Percentiles rank a stretch among this genome's conserved stretches.
Conservation (phyloP, 192 early-diverging fungal genomes). For the Linnemannia schmuckeri region DNA sequence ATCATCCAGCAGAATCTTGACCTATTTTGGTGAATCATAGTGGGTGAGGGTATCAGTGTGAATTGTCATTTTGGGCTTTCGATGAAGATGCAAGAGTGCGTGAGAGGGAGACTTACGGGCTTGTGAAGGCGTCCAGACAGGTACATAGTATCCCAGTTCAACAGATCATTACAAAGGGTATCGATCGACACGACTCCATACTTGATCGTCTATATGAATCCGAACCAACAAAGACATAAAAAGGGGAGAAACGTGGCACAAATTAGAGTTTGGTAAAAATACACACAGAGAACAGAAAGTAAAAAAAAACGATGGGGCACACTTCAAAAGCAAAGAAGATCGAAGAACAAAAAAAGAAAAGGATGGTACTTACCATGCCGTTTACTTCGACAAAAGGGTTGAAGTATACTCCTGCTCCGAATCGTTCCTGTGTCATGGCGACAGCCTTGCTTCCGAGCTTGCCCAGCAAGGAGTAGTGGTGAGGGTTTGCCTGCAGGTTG, state of each 20-base stretch:
- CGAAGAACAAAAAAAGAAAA: background rate
- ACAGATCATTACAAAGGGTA: slow-evolving; percentile 85
- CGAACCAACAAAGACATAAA: slow-evolving; percentile 3
- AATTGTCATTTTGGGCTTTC: background rate
- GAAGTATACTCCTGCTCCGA: slow-evolving; percentile 95
- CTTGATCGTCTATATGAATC: slow-evolving; percentile 76
- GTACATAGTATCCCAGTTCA: slow-evolving; percentile 97
- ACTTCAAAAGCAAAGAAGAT: background rate
- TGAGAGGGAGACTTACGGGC: slow-evolving; percentile 70
- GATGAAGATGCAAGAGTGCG: too few relatives aligned
- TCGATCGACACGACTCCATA: slow-evolving; percentile 98
- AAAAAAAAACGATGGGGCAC: background rate
- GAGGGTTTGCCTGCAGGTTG: slow-evolving; percentile 91
- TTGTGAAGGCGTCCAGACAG: slow-evolving; percentile 98
- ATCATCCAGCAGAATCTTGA: slow-evolving; percentile 84
- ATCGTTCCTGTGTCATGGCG: slow-evolving; percentile 80
- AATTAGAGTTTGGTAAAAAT: slow-evolving; percentile 5
- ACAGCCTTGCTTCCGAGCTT: slow-evolving; percentile 81
- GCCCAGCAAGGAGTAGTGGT: slow-evolving; percentile 91
- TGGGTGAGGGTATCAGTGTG: background rate
- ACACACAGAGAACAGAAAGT: background rate
- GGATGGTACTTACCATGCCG: slow-evolving; percentile 72
- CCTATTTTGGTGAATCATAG: slow-evolving; percentile 39
- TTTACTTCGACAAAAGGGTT: slow-evolving; percentile 93
- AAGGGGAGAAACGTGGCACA: background rate